A percentile compares a stretch with the other conserved stretches of the same genome.
Conservation (phyloP, 352 stramenopile species). For the Phytopythium boreale region DNA sequence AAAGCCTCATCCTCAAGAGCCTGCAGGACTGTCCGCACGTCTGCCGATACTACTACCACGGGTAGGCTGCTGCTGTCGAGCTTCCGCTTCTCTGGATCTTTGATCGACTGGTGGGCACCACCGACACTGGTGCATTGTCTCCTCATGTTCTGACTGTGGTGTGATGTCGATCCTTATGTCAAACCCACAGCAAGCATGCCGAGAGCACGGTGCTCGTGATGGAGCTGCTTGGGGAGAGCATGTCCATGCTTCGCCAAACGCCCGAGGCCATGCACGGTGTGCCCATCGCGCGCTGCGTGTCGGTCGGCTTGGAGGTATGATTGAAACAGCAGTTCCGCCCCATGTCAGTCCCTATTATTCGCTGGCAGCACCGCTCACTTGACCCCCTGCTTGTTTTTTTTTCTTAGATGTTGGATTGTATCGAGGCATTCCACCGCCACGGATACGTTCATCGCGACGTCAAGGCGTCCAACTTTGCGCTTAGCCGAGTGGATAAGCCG, state of each 20-base stretch:
- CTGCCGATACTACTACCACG: conserved; percentile 84
- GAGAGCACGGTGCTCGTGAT: conserved; percentile 88
- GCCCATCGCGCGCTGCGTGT: conserved; percentile 61
- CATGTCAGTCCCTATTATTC: not conserved
- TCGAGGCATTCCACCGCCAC: conserved; percentile 82
- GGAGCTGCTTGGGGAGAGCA: conserved; percentile 85
- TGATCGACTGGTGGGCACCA: not conserved
- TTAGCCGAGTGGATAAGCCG: conserved; percentile 40
- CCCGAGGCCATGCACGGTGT: conserved; percentile 81
- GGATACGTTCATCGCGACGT: conserved; percentile 89
- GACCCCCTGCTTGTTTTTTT: not conserved
- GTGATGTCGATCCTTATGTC: not conserved
- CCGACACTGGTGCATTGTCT: not conserved
- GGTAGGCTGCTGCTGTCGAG: conserved; percentile 13
- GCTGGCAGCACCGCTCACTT: not conserved
- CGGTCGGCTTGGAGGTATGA: conserved; percentile 57
- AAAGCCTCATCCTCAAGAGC: conserved; percentile 84
- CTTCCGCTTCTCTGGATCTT: not conserved
- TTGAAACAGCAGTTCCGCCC: not conserved
- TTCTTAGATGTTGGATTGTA: conserved; percentile 78
- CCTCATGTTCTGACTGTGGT: not conserved
- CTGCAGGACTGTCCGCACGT: conserved; percentile 82
- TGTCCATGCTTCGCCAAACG: conserved; percentile 83
- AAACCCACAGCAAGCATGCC: conserved; percentile 51
- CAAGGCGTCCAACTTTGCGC: conserved; percentile 88